phyloP scores from a whole-genome alignment of 176 grass and related monocot genomes.

The Areca catechu region DNA sequence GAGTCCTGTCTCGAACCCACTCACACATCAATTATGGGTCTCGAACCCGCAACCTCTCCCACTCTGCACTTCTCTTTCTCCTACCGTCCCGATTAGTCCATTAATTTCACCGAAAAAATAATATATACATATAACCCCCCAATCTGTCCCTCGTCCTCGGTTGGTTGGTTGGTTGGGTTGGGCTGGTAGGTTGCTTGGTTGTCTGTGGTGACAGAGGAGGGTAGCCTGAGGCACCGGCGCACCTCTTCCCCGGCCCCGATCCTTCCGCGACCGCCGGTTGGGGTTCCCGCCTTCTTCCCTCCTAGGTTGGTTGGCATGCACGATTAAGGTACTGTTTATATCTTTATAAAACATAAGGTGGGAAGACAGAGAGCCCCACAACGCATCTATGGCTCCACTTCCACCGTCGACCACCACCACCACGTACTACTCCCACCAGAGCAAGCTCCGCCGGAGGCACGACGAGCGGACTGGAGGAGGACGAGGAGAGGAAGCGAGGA shows the following conservation, averaged over 20 bases:
- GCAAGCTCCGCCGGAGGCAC: background rate
- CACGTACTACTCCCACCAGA: background rate
- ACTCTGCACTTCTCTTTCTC: too few relatives aligned
- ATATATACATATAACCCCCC: too few relatives aligned
- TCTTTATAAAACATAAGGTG: too few relatives aligned
- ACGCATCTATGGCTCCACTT: background rate
- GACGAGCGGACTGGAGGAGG: background rate
- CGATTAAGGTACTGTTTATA: too few relatives aligned
- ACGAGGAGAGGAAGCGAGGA: background rate
- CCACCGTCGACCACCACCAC: background rate
- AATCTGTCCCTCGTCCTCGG: too few relatives aligned
- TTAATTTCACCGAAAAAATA: too few relatives aligned
- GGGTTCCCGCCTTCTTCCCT: background rate
- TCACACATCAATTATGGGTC: too few relatives aligned
- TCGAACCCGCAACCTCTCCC: too few relatives aligned
- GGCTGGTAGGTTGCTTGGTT: background rate
- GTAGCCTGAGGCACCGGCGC: background rate
- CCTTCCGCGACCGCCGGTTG: background rate
- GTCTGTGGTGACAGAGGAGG: background rate
- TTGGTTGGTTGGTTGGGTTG: background rate
- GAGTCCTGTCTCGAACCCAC: too few relatives aligned
- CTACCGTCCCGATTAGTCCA: too few relatives aligned
- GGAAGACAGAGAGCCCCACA: too few relatives aligned
- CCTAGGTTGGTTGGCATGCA: too few relatives aligned
- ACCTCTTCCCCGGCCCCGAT: background rate